phyloP scores from a whole-genome alignment of 2,329 filamentous ascomycete species.

The Talaromyces atroroseus region DNA sequence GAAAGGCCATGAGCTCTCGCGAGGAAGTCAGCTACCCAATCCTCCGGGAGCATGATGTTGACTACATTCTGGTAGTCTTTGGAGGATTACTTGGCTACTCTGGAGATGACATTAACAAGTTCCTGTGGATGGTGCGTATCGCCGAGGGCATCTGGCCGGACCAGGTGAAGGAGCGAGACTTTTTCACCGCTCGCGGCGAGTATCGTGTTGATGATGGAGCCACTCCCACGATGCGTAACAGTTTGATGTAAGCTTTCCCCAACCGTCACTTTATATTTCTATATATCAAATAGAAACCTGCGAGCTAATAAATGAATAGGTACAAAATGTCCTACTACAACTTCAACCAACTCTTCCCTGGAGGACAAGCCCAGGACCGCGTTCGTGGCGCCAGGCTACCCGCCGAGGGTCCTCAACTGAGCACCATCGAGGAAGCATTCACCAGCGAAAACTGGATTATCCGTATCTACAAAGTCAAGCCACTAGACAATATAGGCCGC shows the following conservation, averaged over 20 bases:
- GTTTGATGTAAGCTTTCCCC: conserved; percentile 71
- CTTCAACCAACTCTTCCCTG: conserved; percentile 84
- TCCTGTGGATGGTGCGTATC: conserved; percentile 99
- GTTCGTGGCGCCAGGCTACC: conserved; percentile 78
- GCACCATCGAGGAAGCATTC: conserved; percentile 91
- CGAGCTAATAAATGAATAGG: conserved; percentile 47
- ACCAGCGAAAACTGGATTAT: conserved; percentile 99
- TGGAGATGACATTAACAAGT: conserved; percentile 99
- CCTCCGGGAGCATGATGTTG: conserved; percentile 96
- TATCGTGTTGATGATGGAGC: conserved; percentile 92
- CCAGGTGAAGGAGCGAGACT: conserved; percentile 93
- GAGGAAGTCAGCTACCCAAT: conserved; percentile 99
- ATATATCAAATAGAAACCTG: not conserved
- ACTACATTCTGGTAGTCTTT: conserved; percentile 97
- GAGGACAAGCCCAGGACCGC: conserved; percentile 82
- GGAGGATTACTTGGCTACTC: conserved; percentile 94
- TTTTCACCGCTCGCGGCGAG: conserved; percentile 89
- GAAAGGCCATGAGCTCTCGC: conserved; percentile 95
- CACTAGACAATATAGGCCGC: conserved; percentile 90
- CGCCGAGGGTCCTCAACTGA: conserved; percentile 76
- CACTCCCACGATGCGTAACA: conserved; percentile 97
- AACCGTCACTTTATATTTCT: not conserved
- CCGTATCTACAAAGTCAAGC: conserved; percentile 99
- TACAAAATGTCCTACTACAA: conserved; percentile 99
- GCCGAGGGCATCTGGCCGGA: conserved; percentile 99